phyloP scores from a whole-genome alignment of 2,329 filamentous ascomycete genomes.

The Ceratocystis colombiana region DNA sequence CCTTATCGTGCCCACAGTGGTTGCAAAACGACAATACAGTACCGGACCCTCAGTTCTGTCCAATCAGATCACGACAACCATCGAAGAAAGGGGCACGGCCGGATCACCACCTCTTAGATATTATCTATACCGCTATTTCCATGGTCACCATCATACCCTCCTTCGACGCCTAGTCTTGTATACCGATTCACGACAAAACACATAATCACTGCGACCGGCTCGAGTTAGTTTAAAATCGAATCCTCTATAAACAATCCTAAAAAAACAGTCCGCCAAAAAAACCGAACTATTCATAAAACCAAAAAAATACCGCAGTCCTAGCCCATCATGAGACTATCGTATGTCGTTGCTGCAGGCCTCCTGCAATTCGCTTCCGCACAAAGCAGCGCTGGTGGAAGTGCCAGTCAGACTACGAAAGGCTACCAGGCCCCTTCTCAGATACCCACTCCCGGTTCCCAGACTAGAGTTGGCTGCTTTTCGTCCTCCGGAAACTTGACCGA shows the following conservation, averaged over 20 bases:
- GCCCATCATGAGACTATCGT: constrained; percentile 23
- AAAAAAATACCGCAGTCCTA: neutral
- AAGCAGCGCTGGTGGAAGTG: neutral
- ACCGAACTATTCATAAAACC: neutral
- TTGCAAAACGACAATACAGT: neutral
- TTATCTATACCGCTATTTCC: constrained; percentile 7
- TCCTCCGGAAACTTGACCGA: constrained; percentile 36
- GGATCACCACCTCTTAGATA: constrained; percentile 22
- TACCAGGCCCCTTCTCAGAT: constrained; percentile 31
- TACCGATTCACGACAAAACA: neutral
- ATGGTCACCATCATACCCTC: neutral
- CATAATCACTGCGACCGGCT: constrained; percentile 4
- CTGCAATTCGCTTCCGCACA: constrained; percentile 14
- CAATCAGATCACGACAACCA: neutral
- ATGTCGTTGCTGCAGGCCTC: constrained; percentile 7
- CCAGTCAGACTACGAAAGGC: constrained; percentile 30
- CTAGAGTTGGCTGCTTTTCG: constrained; percentile 44
- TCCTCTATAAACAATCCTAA: neutral
- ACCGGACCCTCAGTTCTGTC: neutral
- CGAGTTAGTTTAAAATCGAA: neutral
- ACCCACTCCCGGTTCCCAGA: constrained; percentile 34
- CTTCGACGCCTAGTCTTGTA: neutral
- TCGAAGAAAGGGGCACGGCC: constrained; percentile 21
- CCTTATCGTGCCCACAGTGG: neutral
- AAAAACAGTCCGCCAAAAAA: neutral